A percentile compares a stretch with the other conserved stretches of the same genome.
Evolutionary conservation across 305 asterid genomes (phyloP).

Genomic region (Fraxinus paxiana): DNA sequence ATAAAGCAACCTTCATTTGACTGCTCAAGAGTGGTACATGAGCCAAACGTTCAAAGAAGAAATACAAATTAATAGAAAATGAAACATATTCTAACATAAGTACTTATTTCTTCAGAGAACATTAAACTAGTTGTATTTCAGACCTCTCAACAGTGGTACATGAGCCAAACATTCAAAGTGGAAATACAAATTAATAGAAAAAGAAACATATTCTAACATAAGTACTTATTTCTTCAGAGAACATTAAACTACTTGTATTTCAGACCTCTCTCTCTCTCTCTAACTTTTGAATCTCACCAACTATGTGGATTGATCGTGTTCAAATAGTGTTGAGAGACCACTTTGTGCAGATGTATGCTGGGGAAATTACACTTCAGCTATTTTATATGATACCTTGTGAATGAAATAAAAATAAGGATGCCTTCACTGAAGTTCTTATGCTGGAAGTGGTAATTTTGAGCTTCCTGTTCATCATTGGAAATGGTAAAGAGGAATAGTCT

Average conservation of each 20-base stretch:
- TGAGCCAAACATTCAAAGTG: not conserved
- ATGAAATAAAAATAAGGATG: not conserved
- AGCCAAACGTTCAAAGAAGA: not conserved
- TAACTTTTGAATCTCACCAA: not conserved
- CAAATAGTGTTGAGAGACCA: not conserved
- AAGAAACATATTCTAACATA: not conserved
- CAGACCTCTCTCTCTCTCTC: not conserved
- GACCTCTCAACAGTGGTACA: not conserved
- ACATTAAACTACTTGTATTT: not conserved
- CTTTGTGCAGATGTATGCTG: not conserved
- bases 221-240: not conserved
- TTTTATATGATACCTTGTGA: not conserved
- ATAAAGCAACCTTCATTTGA: not conserved
- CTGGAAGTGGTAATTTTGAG: not conserved
- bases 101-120: not conserved
- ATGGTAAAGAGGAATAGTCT: not conserved
- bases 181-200: not conserved
- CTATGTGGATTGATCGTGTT: not conserved
- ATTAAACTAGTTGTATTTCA: not conserved
- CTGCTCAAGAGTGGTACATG: not conserved
- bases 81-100: not conserved
- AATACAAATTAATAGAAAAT: not conserved
- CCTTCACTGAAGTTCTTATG: not conserved
- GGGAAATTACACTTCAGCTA: not conserved
- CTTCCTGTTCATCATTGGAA: not conserved